Percentiles rank a stretch among this genome's conserved stretches.
Evolutionary conservation across 2,329 filamentous ascomycete genomes (phyloP).

Genomic region (Monosporascus sp.): DNA sequence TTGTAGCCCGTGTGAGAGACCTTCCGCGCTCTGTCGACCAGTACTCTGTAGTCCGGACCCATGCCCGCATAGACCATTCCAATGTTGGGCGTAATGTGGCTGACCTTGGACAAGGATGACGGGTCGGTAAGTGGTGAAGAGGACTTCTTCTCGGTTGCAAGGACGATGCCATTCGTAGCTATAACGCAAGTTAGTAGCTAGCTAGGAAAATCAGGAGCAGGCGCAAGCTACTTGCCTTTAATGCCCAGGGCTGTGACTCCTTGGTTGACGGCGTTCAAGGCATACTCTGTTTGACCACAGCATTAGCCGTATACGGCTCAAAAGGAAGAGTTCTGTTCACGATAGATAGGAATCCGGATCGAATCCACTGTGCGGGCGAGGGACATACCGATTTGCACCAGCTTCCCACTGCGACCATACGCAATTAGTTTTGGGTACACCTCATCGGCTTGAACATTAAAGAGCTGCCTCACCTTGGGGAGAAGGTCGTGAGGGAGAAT

Average conservation of each 20-base stretch:
- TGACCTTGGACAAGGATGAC: slow-evolving; percentile 92
- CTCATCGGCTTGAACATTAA: slow-evolving; percentile 29
- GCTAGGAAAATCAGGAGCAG: not conserved
- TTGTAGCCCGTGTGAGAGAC: slow-evolving; percentile 98
- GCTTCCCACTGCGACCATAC: slow-evolving; percentile 70
- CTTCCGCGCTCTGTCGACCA: slow-evolving; percentile 97
- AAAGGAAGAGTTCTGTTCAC: too few relatives aligned
- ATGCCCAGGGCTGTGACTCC: slow-evolving; percentile 97
- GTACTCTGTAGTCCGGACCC: slow-evolving; percentile 95
- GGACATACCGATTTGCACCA: slow-evolving; percentile 87
- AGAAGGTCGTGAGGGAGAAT: slow-evolving; percentile 99
- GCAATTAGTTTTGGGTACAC: not conserved
- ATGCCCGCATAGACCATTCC: slow-evolving; percentile 99
- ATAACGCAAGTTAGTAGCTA: slow-evolving; percentile 10
- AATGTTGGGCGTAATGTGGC: slow-evolving; percentile 96
- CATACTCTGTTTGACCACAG: slow-evolving; percentile 69
- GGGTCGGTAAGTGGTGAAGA: slow-evolving; percentile 96
- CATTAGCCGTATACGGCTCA: slow-evolving; percentile 4
- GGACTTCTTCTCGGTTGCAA: slow-evolving; percentile 99
- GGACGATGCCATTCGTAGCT: slow-evolving; percentile 98
- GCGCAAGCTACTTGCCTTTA: slow-evolving; percentile 62
- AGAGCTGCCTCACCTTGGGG: slow-evolving; percentile 72
- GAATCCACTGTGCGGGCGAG: not conserved
- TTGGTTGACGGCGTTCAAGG: slow-evolving; percentile 97
- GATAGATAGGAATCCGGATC: too few relatives aligned